A percentile compares a stretch with the other conserved stretches of the same genome.
Evolutionary conservation across 306 rosid genomes (phyloP).

Genomic region (Glycyrrhiza uralensis): DNA sequence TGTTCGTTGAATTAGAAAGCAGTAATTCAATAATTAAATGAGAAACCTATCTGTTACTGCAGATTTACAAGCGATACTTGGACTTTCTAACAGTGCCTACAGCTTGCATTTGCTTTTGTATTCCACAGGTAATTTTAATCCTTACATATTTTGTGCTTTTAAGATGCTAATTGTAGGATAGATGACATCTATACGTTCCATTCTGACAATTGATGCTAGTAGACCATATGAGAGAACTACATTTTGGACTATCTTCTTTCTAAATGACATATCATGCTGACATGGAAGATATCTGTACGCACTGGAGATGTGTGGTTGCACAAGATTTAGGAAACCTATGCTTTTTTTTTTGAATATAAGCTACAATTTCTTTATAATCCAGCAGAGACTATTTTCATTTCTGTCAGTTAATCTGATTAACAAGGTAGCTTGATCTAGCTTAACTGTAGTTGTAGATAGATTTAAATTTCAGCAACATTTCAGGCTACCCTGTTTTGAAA

Average conservation of each 20-base stretch:
- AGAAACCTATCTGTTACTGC: conserved; percentile 40
- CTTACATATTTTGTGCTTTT: conserved; percentile 1
- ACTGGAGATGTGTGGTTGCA: conserved; percentile 12
- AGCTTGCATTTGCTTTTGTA: conserved; percentile 38
- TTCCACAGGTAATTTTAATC: conserved; percentile 69
- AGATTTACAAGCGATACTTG: conserved; percentile 63
- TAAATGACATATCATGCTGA: background rate
- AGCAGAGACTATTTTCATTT: conserved; percentile 7
- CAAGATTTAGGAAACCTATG: conserved; percentile 14
- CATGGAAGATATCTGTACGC: background rate
- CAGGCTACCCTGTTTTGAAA: background rate
- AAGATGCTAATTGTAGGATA: background rate
- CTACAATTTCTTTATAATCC: background rate
- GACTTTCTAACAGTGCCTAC: conserved; percentile 55
- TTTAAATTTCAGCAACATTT: background rate
- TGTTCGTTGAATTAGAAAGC: conserved; percentile 18
- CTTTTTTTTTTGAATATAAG: background rate
- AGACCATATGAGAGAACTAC: background rate
- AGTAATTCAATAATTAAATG: background rate
- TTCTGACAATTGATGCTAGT: background rate
- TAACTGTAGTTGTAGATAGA: background rate
- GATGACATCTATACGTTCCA: background rate
- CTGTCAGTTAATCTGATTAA: conserved; percentile 6
- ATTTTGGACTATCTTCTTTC: background rate
- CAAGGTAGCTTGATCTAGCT: background rate